Evolutionary conservation across 2,329 filamentous ascomycete genomes (phyloP), one percentile per base, ranked within the genome.

Genomic region (Gnomoniopsis smithogilvyi): DNA sequence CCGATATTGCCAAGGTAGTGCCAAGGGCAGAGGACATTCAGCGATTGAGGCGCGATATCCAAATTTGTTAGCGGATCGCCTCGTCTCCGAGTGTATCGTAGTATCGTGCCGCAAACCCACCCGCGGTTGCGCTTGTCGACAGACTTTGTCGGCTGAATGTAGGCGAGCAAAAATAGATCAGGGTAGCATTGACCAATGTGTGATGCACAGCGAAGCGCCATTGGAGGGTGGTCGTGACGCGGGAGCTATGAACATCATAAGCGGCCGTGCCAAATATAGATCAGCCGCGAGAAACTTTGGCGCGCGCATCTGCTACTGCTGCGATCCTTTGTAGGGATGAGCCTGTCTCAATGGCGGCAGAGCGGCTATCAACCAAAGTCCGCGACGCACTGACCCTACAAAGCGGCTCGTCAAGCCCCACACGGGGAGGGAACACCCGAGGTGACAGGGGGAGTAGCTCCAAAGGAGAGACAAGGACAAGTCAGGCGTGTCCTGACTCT

Each of bases 221-320:
- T 45, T 48, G 51, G 59, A 46, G 55, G 55, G 43, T 52, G 41
- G 41, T 51, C 22, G n/a, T 46, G 19, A 50, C 48, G 47, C 38
- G 17, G 22, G 21, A 41, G 51, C 19, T 34, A 51, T 52, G 43
- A 15, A 26, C 33, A 38, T 50, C 24, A 45, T 45, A 26, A 24
- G 3, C 30, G 34, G 24, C 14, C 6, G 30, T 62, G 46, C 60
- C 57, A 62, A 56, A 60, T 41, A 57, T 62, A 62, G 60, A 24
- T n/a, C 36, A n/a, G 38, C 21, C 48, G 45, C 48, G 46, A n/a
- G 47, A 43, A n/a, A 49, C 45, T 52, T 43, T 51, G 49, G 41
- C 46, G 54, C 46, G 47, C 46, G 54, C 47, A 50, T 50, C 53
- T 36, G 41, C 41, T 36, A 43, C 41, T 19, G 30, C n/a, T 24